These are phyloP conservation scores for Chytriomyces confervae DNA, from an alignment of 192 early-diverging fungal species.

Conservation along the genomic window DNA sequence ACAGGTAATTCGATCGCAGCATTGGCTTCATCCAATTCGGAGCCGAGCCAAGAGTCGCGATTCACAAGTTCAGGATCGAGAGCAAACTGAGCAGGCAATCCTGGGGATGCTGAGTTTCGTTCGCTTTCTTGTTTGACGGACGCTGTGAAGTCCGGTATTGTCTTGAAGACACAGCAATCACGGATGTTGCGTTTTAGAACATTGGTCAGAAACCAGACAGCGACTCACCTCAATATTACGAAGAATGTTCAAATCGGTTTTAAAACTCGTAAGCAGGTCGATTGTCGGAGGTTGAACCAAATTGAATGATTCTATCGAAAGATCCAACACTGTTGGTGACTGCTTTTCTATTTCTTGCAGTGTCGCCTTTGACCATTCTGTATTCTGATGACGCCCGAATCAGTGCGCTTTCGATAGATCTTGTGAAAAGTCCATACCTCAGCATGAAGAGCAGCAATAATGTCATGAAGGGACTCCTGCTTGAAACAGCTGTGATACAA, in stretches of 20 bases:
- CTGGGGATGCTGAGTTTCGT: not conserved
- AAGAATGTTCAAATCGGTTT: constrained; percentile 17
- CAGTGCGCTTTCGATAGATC: constrained; percentile 6
- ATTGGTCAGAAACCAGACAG: not conserved
- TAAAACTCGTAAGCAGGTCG: constrained; percentile 15
- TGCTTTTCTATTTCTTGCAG: not conserved
- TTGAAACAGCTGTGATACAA: not conserved
- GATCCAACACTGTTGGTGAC: constrained; percentile 13
- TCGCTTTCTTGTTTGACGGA: not conserved
- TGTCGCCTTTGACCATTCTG: constrained; percentile 16
- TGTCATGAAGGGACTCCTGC: constrained; percentile 61
- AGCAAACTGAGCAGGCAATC: not conserved
- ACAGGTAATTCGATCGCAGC: not conserved
- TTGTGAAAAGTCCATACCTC: constrained; percentile 52
- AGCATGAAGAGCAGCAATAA: constrained; percentile 78
- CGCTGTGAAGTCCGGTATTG: constrained; percentile 3
- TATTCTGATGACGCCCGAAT: constrained; percentile 4
- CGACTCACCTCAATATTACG: not conserved
- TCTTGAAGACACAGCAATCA: not conserved
- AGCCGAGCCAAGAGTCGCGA: constrained; percentile 21
- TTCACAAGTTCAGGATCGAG: constrained; percentile 3
- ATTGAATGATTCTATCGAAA: constrained; percentile 25
- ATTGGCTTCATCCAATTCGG: constrained; percentile 17
- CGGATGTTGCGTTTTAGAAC: not conserved
- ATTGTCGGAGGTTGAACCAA: not conserved